Base-by-base conservation (phyloP, 1,284 basidiomycete species). In the Boletus smithii region DNA sequence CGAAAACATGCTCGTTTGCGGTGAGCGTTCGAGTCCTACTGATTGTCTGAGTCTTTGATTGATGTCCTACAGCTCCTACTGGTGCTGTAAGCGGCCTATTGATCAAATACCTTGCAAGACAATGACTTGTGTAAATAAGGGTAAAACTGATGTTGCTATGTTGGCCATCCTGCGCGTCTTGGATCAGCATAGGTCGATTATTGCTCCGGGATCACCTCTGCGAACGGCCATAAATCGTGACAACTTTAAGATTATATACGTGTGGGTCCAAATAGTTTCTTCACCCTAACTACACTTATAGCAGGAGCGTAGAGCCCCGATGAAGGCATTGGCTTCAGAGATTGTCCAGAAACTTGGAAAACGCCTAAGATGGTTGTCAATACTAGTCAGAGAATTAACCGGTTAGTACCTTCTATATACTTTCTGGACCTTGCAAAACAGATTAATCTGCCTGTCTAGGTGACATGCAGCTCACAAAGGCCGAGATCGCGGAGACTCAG, bases 61-160 rank as follows among this genome's bases (percentile, higher is more conserved):
- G 24, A 47, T 51, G 51, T 46, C 53, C 29, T 37, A 34, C 50
- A 93, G 93, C 94, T 61, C 94, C 94, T 1, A 97, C 94, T 51
- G 94, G 94, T 76, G 94, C 94, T 55, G 91, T 94, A 59, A 69
- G 87, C 75, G 14, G 6, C 44, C 17, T 31, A 20, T 31, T 40
- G 34, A 34, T 33, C 27, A 16, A 40, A 23, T 35, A 16, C 27
- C 30, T 37, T 36, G 47, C 44, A 46, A 44, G 22, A 33, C 20
- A 22, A 53, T 59, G 31, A 51, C 51, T 31, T n/a, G 27, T 18
- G 10, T 18, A 23, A 36, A 46, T 38, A 57, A 95, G 88, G 97
- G 97, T 71, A 99, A 99, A 90, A 99, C 97, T 0, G 97, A 99
- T 66, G 91, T 99, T 0, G 97, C 97, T 0, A 92, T 99, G 85